These are phyloP conservation scores for Pueraria montana DNA, from an alignment of 306 rosid species.

Conservation along the genomic window DNA sequence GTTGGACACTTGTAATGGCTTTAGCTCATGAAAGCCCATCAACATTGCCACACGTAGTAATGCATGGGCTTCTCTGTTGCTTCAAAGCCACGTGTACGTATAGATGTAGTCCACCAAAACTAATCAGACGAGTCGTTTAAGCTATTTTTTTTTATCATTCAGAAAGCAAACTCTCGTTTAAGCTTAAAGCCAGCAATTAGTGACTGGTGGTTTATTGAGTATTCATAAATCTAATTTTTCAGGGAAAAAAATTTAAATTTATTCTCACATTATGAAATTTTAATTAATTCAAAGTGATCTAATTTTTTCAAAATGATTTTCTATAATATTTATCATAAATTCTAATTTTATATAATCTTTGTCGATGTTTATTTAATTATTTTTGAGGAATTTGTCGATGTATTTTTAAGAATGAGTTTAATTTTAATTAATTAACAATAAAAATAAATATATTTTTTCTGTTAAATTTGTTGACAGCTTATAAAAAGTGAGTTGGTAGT, in stretches of 20 bases:
- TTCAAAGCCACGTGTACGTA: slow-evolving; percentile 38
- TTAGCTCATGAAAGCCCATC: slow-evolving; percentile 12
- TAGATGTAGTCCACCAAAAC: not conserved
- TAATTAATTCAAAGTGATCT: not conserved
- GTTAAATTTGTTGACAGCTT: not conserved
- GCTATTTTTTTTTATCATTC: no score
- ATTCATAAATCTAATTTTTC: not conserved
- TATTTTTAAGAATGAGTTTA: not conserved
- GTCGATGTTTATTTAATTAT: not conserved
- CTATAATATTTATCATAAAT: not conserved
- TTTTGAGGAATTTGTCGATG: not conserved
- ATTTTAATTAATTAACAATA: no score
- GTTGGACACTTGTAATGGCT: not conserved
- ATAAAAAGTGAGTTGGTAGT: not conserved
- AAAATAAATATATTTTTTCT: not conserved
- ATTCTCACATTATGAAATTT: not conserved
- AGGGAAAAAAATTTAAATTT: not conserved
- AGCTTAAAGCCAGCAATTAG: no score
- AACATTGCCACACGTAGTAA: slow-evolving; percentile 21
- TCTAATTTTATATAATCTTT: not conserved
- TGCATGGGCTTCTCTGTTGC: slow-evolving; percentile 22
- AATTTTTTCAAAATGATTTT: not conserved
- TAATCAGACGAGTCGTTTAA: not conserved
- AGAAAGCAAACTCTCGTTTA: no score
- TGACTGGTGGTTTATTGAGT: not conserved